A percentile compares a stretch with the other conserved stretches of the same genome.
Conservation (phyloP, 805 yeast genomes). For the Candida coquimbonensis region DNA sequence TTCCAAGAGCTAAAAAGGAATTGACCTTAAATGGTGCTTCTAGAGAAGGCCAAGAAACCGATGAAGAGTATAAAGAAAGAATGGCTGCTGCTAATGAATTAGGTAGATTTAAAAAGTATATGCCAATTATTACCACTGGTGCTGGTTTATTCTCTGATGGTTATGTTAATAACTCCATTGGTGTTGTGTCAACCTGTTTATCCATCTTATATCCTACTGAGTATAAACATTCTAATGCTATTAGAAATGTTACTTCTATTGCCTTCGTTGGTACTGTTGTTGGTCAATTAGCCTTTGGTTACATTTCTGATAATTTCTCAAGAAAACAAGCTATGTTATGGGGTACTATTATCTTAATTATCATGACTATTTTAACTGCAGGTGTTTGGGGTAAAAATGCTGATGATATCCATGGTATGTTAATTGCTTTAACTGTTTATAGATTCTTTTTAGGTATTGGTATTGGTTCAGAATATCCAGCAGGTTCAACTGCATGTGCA, state of each 20-base stretch:
- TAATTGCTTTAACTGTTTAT: slow-evolving; percentile 76
- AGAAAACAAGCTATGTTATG: slow-evolving; percentile 79
- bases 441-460: slow-evolving; percentile 87
- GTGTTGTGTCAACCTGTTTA: slow-evolving; percentile 70
- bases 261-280: slow-evolving; percentile 90
- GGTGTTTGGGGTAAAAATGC: slow-evolving; percentile 73
- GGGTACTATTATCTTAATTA: slow-evolving; percentile 67
- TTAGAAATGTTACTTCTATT: slow-evolving; percentile 75
- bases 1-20: slow-evolving; percentile 35
- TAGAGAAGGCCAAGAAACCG: slow-evolving; percentile 22
- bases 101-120: slow-evolving; percentile 30
- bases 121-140: slow-evolving; percentile 80
- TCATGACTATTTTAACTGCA: slow-evolving; percentile 73
- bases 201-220: slow-evolving; percentile 55
- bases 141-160: slow-evolving; percentile 95
- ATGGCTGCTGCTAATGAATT: slow-evolving; percentile 12
- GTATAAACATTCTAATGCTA: slow-evolving; percentile 59
- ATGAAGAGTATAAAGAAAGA: slow-evolving; percentile 18
- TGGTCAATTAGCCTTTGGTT: slow-evolving; percentile 80
- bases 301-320: slow-evolving; percentile 69
- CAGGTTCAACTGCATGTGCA: slow-evolving; percentile 89
- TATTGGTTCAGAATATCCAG: slow-evolving; percentile 93
- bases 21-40: slow-evolving; percentile 30
- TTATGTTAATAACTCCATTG: slow-evolving; percentile 78
- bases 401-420: slow-evolving; percentile 54